Evolutionary conservation across 2,329 filamentous ascomycete genomes (phyloP).

Genomic region (Aspergillus calidoustus): DNA sequence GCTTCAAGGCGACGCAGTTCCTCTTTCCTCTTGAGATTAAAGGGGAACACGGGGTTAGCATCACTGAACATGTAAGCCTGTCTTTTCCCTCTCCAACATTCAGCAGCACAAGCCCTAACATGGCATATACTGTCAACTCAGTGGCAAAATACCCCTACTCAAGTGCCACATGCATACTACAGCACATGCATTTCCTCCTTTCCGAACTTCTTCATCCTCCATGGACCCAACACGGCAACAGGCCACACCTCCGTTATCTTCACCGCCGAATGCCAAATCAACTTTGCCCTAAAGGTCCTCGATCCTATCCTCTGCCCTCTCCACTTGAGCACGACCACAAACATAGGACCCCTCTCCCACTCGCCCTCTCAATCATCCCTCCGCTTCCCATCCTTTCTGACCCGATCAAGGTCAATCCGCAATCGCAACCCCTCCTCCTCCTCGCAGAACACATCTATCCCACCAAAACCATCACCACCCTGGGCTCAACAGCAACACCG

Average conservation of each 20-base stretch:
- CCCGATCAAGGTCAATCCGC: not conserved
- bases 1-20: constrained; percentile 55
- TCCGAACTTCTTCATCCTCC: constrained; percentile 54
- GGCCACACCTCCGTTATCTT: constrained; percentile 58
- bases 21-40: constrained; percentile 54
- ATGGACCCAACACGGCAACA: constrained; percentile 53
- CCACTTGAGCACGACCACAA: not conserved
- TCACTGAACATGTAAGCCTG: constrained; percentile 39
- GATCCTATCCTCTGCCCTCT: constrained; percentile 43
- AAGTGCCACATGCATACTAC: constrained; percentile 47
- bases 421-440: not conserved
- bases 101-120: not conserved
- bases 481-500: not conserved
- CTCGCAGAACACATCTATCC: not conserved
- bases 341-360: not conserved
- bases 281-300: constrained; percentile 51
- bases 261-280: constrained; percentile 58
- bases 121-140: constrained; percentile 17
- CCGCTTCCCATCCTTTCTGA: not conserved
- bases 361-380: not conserved
- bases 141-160: constrained; percentile 43
- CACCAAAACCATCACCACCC: not conserved
- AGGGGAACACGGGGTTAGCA: constrained; percentile 44
- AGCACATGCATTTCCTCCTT: constrained; percentile 55
- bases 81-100: not conserved